A percentile compares a stretch with the other conserved stretches of the same genome.
phyloP scores from a whole-genome alignment of 2,329 filamentous ascomycete species.

The Ophiocordyceps robertsii region DNA sequence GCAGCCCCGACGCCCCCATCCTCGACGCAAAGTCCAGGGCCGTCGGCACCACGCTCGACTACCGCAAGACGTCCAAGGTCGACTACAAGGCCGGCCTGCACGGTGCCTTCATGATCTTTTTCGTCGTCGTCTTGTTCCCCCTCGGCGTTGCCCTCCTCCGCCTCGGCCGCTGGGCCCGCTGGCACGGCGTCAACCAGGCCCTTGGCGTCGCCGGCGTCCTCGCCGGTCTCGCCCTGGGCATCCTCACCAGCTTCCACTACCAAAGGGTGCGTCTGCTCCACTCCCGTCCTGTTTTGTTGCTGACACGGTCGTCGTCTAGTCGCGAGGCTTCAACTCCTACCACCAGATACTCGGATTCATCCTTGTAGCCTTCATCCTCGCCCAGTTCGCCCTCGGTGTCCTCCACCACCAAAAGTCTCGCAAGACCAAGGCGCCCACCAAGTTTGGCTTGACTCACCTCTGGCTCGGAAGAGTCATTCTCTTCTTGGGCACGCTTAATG shows the following conservation, averaged over 20 bases:
- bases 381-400: slow-evolving; percentile 39
- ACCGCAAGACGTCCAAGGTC: slow-evolving; percentile 13
- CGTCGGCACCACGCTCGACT: slow-evolving; percentile 21
- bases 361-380: slow-evolving; percentile 35
- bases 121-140: slow-evolving; percentile 41
- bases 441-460: slow-evolving; percentile 38
- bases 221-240: slow-evolving; percentile 35
- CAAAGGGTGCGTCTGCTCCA: slow-evolving; percentile 34
- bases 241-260: slow-evolving; percentile 38
- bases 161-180: slow-evolving; percentile 34
- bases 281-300: not conserved
- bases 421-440: slow-evolving; percentile 32
- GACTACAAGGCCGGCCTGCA: slow-evolving; percentile 30
- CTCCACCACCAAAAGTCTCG: slow-evolving; percentile 41
- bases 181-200: slow-evolving; percentile 40
- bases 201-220: slow-evolving; percentile 34
- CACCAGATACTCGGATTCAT: slow-evolving; percentile 49
- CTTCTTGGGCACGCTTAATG: slow-evolving; percentile 39
- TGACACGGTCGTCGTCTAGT: slow-evolving; percentile 31
- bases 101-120: slow-evolving; percentile 39
- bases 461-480: slow-evolving; percentile 44
- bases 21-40: slow-evolving; percentile 19
- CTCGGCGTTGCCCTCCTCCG: slow-evolving; percentile 40
- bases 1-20: slow-evolving; percentile 25
- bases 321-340: slow-evolving; percentile 34